These are phyloP conservation scores for Lasiosphaeriaceae sp. DNA, from an alignment of 495 filamentous ascomycete species.

Conservation along the genomic window DNA sequence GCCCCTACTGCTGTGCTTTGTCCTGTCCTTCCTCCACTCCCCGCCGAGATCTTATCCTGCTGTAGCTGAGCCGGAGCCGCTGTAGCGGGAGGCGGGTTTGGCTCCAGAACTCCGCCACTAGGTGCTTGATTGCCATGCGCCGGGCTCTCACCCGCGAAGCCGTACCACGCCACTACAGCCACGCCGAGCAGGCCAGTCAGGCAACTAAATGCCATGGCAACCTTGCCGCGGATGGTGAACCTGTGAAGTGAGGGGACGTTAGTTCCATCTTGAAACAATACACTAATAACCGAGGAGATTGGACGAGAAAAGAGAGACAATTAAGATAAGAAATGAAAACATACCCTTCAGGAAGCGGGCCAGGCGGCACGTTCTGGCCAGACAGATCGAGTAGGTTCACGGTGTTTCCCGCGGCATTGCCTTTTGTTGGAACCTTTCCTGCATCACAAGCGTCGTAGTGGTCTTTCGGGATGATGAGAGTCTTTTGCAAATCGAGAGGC, in stretches of 20 bases:
- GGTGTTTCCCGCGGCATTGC: conserved; percentile 76
- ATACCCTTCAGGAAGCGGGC: conserved; percentile 58
- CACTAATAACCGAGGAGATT: background rate
- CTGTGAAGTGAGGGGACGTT: conserved; percentile 21
- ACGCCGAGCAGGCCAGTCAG: conserved; percentile 71
- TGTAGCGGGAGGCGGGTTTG: no score
- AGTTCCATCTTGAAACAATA: background rate
- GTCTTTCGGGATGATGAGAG: conserved; percentile 56
- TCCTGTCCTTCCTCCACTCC: no score
- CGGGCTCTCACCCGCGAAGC: conserved; percentile 28
- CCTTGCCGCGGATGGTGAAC: conserved; percentile 68
- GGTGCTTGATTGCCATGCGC: no score
- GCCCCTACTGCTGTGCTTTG: no score
- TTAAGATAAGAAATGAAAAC: conserved; percentile 14
- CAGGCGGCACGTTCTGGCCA: conserved; percentile 55
- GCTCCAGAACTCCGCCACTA: no score
- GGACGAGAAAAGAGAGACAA: background rate
- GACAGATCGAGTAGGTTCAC: conserved; percentile 59
- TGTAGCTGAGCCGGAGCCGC: no score
- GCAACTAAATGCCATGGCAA: conserved; percentile 69
- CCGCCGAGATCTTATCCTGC: no score
- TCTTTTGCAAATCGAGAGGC: conserved; percentile 53
- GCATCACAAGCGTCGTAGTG: conserved; percentile 62
- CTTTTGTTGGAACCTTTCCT: conserved; percentile 42
- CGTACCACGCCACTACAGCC: conserved; percentile 65